These are phyloP conservation scores for Gossypium davidsonii DNA, from an alignment of 441 rosid species.

Conservation along the genomic window DNA sequence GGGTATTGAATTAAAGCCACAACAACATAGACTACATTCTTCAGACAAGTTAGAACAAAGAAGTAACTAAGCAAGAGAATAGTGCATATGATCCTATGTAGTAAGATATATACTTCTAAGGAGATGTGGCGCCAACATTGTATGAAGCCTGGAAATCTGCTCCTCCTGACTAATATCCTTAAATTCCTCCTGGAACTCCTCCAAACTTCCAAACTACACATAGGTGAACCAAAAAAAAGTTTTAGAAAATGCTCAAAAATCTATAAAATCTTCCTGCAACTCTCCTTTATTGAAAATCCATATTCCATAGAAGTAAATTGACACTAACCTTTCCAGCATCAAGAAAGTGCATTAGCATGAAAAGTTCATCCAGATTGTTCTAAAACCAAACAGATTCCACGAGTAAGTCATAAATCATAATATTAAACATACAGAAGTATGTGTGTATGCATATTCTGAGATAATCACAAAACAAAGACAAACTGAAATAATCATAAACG, in stretches of 20 bases:
- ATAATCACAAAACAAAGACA: not conserved
- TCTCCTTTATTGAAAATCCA: slow-evolving; percentile 13
- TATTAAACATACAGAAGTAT: not conserved
- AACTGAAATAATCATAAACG: not conserved
- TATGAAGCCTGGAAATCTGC: slow-evolving; percentile 91
- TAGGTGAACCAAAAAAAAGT: slow-evolving; percentile 19
- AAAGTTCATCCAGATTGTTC: slow-evolving; percentile 99
- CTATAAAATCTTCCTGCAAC: slow-evolving; percentile 7
- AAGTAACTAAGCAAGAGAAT: not conserved
- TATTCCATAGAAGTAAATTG: slow-evolving; percentile 11
- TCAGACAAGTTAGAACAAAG: not conserved
- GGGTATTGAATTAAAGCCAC: not conserved
- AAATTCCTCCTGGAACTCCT: slow-evolving; percentile 97
- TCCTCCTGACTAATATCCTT: slow-evolving; percentile 98
- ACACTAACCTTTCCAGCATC: slow-evolving; percentile 95
- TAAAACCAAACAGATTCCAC: slow-evolving; percentile 37
- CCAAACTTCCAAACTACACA: slow-evolving; percentile 85
- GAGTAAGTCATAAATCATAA: slow-evolving; percentile 20
- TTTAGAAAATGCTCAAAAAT: not conserved
- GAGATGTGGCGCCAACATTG: slow-evolving; percentile 95
- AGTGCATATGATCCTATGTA: slow-evolving; percentile 4
- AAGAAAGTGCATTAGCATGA: slow-evolving; percentile 99
- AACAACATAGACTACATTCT: not conserved
- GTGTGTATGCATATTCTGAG: not conserved
- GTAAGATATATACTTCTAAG: slow-evolving; percentile 62